Conservation (phyloP, 495 filamentous ascomycete species). For the Friedmanniomyces endolithicus region DNA sequence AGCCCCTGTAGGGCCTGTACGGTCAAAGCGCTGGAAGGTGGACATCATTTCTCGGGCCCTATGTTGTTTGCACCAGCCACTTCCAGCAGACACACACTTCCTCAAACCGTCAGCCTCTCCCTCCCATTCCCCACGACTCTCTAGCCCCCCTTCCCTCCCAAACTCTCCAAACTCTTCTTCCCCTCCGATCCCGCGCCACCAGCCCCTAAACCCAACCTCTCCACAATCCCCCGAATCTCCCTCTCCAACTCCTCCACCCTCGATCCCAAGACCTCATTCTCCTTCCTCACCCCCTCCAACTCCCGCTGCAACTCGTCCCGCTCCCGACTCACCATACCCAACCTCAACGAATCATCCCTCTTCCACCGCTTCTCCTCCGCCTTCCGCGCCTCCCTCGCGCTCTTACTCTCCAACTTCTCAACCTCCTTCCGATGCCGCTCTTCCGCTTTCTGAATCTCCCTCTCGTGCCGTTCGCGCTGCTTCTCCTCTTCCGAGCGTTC, state of each 20-base stretch:
- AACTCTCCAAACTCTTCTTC: conserved; percentile 8
- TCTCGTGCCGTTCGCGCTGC: conserved; percentile 47
- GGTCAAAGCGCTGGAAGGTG: too few relatives aligned
- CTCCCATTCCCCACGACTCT: too few relatives aligned
- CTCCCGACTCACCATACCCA: conserved; percentile 23
- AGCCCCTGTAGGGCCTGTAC: too few relatives aligned
- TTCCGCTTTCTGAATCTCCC: conserved; percentile 48
- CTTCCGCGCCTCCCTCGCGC: conserved; percentile 28
- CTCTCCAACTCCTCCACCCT: conserved; percentile 33
- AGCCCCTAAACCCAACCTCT: conserved; percentile 26
- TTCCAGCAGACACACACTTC: too few relatives aligned
- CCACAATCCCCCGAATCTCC: conserved; percentile 39
- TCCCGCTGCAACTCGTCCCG: conserved; percentile 28
- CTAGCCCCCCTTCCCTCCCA: background rate
- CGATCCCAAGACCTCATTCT: conserved; percentile 27
- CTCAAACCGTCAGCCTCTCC: too few relatives aligned
- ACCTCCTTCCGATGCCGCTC: conserved; percentile 53
- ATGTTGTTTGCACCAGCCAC: too few relatives aligned
- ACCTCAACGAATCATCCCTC: conserved; percentile 26
- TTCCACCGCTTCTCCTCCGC: conserved; percentile 25
- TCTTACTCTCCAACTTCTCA: conserved; percentile 48
- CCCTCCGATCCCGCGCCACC: conserved; percentile 1
- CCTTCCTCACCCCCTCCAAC: conserved; percentile 24
- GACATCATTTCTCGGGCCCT: too few relatives aligned
- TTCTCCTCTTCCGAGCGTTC: conserved; percentile 30